Evolutionary conservation across 495 filamentous ascomycete genomes (phyloP), one percentile per base, ranked within the genome.

Genomic region (Penicillium mononematosum): DNA sequence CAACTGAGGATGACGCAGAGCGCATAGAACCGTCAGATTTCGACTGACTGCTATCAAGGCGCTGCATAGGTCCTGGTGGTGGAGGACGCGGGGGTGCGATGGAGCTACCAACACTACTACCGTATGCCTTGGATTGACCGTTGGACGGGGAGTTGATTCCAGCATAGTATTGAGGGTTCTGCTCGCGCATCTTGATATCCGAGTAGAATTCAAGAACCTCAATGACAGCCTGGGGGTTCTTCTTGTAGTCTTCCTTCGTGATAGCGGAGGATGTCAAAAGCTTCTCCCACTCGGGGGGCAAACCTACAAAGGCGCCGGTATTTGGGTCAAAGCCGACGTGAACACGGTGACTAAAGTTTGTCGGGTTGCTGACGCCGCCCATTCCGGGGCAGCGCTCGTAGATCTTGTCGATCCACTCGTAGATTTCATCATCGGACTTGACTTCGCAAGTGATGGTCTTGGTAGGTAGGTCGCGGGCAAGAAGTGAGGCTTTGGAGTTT

Each of bases 191-290:
- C 50, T 89, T 89, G 67, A 96, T 89, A 70, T 98, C 93, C 0
- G 92, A 91, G 78, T 98, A 98, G 74, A 98, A 98, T 68, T 96
- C 89, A 29, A 98, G 79, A 34, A 96, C 95, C 70, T 98, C 94
- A 52, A 98, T 91, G 19, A 98, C 94, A 20, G 93, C 95, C 72
- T 97, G 89, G n/a, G 94, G 94, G 62, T 98, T 96, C 67, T 92
- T 91, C 74, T 93, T 88, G 74, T 96, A 96, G 70, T 98, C 94
- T 63, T 97, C 94, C 73, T 95, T 94, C 27, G 94, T 96, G 63
- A 98, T 95, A 31, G 94, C 94, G 4, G 94, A 98, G 11, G 90
- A 88, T 53, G 91, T 97, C 62, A 98, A 78, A 32, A 98, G 80
- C 70, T 92, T 92, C 59, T 94, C 94, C 94, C 94, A 98, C 78